These are phyloP conservation scores for Neonectria neomacrospora DNA, from an alignment of 2,329 filamentous ascomycete species.

Conservation along the genomic window DNA sequence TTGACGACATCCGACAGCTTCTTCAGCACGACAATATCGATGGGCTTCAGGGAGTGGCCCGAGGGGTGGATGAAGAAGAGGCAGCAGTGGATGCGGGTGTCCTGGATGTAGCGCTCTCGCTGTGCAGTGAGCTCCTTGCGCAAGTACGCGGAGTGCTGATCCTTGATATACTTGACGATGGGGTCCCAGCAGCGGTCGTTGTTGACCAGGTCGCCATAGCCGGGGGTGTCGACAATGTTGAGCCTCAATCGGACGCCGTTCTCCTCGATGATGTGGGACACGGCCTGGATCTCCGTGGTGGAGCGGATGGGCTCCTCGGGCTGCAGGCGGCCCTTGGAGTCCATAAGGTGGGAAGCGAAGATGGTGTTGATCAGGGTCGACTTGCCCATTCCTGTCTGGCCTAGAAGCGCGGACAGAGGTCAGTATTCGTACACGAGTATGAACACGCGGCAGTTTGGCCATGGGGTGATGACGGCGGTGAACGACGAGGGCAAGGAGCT, in stretches of 20 bases:
- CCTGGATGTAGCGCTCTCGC: constrained; percentile 98
- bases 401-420: constrained; percentile 58
- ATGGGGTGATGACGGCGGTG: constrained; percentile 35
- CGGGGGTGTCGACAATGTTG: constrained; percentile 99
- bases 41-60: constrained; percentile 97
- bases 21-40: constrained; percentile 99
- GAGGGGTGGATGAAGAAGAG: constrained; percentile 99
- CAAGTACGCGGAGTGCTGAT: constrained; percentile 98
- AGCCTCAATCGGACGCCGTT: constrained; percentile 96
- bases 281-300: constrained; percentile 97
- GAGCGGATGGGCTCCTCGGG: constrained; percentile 94
- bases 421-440: constrained; percentile 23
- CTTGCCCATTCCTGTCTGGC: constrained; percentile 98
- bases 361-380: constrained; percentile 99
- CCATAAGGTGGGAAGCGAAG: constrained; percentile 98
- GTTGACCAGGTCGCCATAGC: constrained; percentile 98
- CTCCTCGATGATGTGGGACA: constrained; percentile 99
- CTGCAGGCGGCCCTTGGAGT: constrained; percentile 94
- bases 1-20: constrained; percentile 99
- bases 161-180: constrained; percentile 99
- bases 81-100: constrained; percentile 99
- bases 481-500: constrained; percentile 21
- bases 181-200: constrained; percentile 99
- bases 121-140: constrained; percentile 99
- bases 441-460: constrained; percentile 21